phyloP scores from a whole-genome alignment of 768 basidiomycete species.

The Hortiboletus flavorubellus region DNA sequence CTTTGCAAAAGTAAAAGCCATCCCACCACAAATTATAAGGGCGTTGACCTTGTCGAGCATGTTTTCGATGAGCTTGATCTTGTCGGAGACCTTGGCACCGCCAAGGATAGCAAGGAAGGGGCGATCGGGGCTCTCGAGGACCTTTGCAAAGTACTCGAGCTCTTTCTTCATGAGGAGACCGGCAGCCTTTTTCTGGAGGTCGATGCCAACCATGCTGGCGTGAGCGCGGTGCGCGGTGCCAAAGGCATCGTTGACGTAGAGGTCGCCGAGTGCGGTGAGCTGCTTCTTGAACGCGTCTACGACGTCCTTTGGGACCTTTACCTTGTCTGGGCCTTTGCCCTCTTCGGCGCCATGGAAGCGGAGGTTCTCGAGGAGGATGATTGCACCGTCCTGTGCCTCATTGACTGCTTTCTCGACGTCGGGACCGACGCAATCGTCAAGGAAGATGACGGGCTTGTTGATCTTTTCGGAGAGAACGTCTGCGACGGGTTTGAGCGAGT shows the following conservation, averaged over 20 bases:
- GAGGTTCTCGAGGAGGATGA: slow-evolving; percentile 94
- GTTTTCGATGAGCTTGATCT: slow-evolving; percentile 98
- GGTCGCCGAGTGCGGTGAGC: slow-evolving; percentile 89
- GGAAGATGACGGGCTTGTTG: slow-evolving; percentile 73
- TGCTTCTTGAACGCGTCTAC: slow-evolving; percentile 83
- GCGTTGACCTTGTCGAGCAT: slow-evolving; percentile 98
- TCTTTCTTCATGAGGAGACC: slow-evolving; percentile 99
- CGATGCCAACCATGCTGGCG: slow-evolving; percentile 97
- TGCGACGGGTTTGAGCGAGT: slow-evolving; percentile 87
- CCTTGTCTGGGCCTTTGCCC: slow-evolving; percentile 96
- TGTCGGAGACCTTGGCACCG: slow-evolving; percentile 98
- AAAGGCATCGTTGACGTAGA: slow-evolving; percentile 98
- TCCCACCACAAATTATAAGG: slow-evolving; percentile 95
- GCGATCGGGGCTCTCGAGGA: slow-evolving; percentile 87
- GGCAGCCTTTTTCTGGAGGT: slow-evolving; percentile 87
- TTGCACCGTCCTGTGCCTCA: slow-evolving; percentile 53
- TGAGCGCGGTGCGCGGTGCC: slow-evolving; percentile 98
- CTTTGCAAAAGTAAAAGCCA: slow-evolving; percentile 99
- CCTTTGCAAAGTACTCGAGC: slow-evolving; percentile 98
- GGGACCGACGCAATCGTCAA: slow-evolving; percentile 80
- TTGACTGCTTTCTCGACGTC: slow-evolving; percentile 78
- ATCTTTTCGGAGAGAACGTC: slow-evolving; percentile 47
- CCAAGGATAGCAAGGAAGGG: slow-evolving; percentile 99
- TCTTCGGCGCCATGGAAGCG: slow-evolving; percentile 99
- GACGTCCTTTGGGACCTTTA: slow-evolving; percentile 81